Percentiles rank a stretch among this genome's conserved stretches.
Conservation (phyloP, 768 basidiomycete genomes). For the Coprinopsis sp. region DNA sequence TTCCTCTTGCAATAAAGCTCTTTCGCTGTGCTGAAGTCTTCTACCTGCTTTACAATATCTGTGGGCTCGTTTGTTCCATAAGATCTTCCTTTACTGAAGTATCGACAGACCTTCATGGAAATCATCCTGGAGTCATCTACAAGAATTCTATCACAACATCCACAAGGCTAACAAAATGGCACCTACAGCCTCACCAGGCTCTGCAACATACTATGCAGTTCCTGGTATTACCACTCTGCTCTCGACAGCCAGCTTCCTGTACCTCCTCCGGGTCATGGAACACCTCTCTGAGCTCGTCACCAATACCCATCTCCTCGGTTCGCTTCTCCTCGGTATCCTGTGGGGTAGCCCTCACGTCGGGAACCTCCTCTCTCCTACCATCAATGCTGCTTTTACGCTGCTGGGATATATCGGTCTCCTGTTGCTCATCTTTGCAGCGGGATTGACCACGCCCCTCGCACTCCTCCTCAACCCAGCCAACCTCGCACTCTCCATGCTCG, state of each 20-base stretch:
- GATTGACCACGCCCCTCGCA: constrained; percentile 45
- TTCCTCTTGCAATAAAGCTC: no score
- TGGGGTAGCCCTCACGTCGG: constrained; percentile 46
- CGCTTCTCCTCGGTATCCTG: constrained; percentile 51
- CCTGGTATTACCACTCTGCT: constrained; percentile 36
- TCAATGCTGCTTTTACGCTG: constrained; percentile 40
- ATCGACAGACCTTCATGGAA: constrained; percentile 1
- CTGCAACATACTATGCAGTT: constrained; percentile 18
- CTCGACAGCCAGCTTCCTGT: constrained; percentile 49
- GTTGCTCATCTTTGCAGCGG: constrained; percentile 58
- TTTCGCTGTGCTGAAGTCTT: no score
- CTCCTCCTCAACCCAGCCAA: constrained; percentile 36
- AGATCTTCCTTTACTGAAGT: no score
- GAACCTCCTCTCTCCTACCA: constrained; percentile 17
- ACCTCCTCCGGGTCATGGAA: constrained; percentile 46
- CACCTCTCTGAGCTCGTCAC: constrained; percentile 34
- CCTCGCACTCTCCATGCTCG: constrained; percentile 41
- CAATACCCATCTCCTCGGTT: constrained; percentile 45
- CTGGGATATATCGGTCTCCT: constrained; percentile 41
- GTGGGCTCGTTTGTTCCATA: no score
- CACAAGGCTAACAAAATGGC: not conserved
- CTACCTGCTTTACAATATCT: no score
- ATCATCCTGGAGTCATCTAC: not conserved
- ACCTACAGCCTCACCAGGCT: not conserved
- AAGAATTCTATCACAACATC: not conserved